phyloP scores from a whole-genome alignment of 1,139 yeast species.

The Candida sp. region DNA sequence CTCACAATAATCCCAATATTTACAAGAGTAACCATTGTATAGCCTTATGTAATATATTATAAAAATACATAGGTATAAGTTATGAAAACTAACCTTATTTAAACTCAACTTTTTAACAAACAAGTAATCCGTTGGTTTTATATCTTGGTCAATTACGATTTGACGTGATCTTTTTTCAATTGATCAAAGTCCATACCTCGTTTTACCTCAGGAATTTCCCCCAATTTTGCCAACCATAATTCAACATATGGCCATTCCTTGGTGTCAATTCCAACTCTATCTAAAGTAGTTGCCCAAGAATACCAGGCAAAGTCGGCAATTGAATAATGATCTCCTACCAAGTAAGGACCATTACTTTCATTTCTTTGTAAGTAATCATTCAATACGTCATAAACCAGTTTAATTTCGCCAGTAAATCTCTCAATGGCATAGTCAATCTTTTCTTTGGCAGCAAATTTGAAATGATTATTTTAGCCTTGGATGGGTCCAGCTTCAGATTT shows the following conservation, averaged over 20 bases:
- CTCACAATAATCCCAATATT: too few species aligned
- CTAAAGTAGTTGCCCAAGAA: neutral
- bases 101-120: too few species aligned
- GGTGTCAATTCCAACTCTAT: neutral
- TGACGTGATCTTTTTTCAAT: too few species aligned
- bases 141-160: too few species aligned
- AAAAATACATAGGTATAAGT: too few species aligned
- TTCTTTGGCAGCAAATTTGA: neutral
- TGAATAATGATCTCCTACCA: constrained; percentile 4
- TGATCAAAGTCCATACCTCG: neutral
- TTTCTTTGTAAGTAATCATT: constrained; percentile 1
- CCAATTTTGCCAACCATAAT: neutral
- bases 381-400: constrained; percentile 1
- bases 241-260: neutral
- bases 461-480: neutral
- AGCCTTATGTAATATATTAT: too few species aligned
- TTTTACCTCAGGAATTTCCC: neutral
- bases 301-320: constrained; percentile 2
- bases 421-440: neutral
- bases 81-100: too few species aligned
- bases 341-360: constrained; percentile 3
- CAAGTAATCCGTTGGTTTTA: too few species aligned
- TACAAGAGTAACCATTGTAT: too few species aligned
- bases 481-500: constrained; percentile 1
- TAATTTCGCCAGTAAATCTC: neutral